Conservation (phyloP, 441 rosid species). For the Populus trichocarpa region DNA sequence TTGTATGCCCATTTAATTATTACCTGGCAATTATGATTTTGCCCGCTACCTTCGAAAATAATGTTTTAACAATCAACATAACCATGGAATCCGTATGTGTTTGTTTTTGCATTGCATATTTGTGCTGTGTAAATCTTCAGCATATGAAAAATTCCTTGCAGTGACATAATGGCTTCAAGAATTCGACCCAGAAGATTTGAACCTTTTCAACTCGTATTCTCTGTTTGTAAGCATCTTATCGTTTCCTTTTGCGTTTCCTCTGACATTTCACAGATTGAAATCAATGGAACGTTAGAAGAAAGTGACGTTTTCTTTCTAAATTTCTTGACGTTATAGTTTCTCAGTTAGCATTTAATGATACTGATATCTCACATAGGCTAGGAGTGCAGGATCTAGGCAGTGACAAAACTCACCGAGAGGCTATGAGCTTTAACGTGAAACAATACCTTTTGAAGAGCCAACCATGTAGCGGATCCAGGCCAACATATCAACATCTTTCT, state of each 20-base stretch:
- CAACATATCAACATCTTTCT: neutral
- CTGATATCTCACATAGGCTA: neutral
- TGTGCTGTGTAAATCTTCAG: too few relatives aligned
- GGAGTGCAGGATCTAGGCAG: neutral
- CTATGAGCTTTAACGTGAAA: neutral
- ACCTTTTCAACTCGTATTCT: too few relatives aligned
- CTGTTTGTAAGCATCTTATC: neutral
- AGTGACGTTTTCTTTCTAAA: neutral
- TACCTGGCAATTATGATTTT: neutral
- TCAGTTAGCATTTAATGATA: neutral
- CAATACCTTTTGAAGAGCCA: neutral
- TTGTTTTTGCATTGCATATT: too few relatives aligned
- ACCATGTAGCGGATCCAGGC: neutral
- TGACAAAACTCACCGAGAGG: neutral
- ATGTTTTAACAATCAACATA: too few relatives aligned
- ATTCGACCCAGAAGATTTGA: neutral
- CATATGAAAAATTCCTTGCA: too few relatives aligned
- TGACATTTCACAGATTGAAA: neutral
- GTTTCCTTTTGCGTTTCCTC: neutral
- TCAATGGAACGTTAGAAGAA: neutral
- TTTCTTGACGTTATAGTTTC: neutral
- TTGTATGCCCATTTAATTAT: neutral
- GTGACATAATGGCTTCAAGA: neutral
- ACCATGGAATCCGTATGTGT: too few relatives aligned
- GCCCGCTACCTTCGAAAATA: neutral